phyloP scores from a whole-genome alignment of 2,329 filamentous ascomycete genomes.

The Cyclaneusma minus region DNA sequence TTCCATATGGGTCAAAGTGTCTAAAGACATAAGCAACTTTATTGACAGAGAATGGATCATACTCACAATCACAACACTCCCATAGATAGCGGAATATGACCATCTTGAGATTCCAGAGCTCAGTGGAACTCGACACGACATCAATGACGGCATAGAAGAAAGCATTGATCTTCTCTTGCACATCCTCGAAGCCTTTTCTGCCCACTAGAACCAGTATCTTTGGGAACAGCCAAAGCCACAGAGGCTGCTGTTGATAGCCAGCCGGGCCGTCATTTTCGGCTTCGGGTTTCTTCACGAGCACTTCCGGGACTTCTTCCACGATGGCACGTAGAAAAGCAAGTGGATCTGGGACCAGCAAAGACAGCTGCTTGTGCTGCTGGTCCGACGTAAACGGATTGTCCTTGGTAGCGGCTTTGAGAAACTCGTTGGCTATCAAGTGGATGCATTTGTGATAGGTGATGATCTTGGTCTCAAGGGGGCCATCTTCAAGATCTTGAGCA shows the following conservation, averaged over 20 bases:
- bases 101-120: constrained; percentile 31
- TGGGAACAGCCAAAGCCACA: constrained; percentile 51
- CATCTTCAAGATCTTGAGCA: constrained; percentile 40
- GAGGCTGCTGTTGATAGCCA: constrained; percentile 40
- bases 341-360: constrained; percentile 51
- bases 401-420: constrained; percentile 52
- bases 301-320: constrained; percentile 56
- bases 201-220: constrained; percentile 41
- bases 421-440: constrained; percentile 67
- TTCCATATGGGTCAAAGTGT: constrained; percentile 12
- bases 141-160: constrained; percentile 35
- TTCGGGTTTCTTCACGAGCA: constrained; percentile 36
- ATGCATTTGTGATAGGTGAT: constrained; percentile 75
- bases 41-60: constrained; percentile 4
- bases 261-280: constrained; percentile 27
- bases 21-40: constrained; percentile 7
- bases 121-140: constrained; percentile 25
- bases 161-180: constrained; percentile 34
- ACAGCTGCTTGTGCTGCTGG: constrained; percentile 33
- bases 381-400: constrained; percentile 51
- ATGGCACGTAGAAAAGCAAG: constrained; percentile 64
- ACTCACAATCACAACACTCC: constrained; percentile 16
- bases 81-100: constrained; percentile 33
- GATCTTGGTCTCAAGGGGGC: constrained; percentile 34
- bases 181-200: constrained; percentile 28